Evolutionary conservation across 2,329 filamentous ascomycete species (phyloP), one percentile per base, ranked within the genome.

Genomic region (Alternaria dauci): DNA sequence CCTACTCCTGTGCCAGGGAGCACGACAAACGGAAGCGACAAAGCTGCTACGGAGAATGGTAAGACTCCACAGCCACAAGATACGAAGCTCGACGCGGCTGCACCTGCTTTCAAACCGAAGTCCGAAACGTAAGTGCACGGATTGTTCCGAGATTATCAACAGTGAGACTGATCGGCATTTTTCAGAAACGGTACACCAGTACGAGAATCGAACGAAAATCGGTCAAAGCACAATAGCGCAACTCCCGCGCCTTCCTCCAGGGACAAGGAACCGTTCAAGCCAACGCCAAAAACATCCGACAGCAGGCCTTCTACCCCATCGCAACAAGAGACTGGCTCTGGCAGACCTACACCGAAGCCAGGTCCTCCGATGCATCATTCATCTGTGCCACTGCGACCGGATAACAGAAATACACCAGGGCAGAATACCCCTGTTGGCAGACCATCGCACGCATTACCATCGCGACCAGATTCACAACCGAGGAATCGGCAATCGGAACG

Each of bases 21-120:
- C 28, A 56, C 52, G 38, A 60, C 68, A 67, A 77, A 80, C 78
- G 63, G 63, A 28, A 72, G 64, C 41, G 70, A 69, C 39, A 72
- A 69, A 47, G 28, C 71, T 36, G 65, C 71, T 34, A 72, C 75
- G 41, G 71, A 70, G 20, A 62, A 68, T 52, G 78, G 82, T 60
- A 82, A 74, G 32, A 78, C 73, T 5, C 73, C 76, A 39, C 78
- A 86, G 76, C 79, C 82, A 28, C 76, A 81, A 3, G 72, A 74
- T 9, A 44, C 78, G 8, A 77, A 82, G 53, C 75, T 86, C 34
- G 81, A 77, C 65, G 83, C 89, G 16, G 85, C 82, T 16, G 90
- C 89, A 9, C 74, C 84, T 11, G 86, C 91, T 34, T 92, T 92
- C 76, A 89, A 87, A 70, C 87, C 89, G 5, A 79, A 51, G 41